Conservation (phyloP, 345 rosid species). For the Odontarrhena argentea region DNA sequence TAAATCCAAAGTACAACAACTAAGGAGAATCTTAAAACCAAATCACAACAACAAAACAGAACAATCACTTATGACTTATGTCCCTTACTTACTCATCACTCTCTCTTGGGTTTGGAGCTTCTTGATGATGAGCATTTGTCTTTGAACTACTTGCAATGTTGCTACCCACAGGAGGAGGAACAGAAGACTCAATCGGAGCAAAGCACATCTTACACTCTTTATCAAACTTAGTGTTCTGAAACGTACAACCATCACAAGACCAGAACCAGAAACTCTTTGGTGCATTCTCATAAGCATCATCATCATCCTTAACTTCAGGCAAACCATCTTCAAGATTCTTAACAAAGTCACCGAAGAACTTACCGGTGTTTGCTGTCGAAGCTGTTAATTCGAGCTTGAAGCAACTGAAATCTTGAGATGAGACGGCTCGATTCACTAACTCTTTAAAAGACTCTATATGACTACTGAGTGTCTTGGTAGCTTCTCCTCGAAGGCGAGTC, state of each 20-base stretch:
- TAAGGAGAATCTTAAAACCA: too few relatives aligned
- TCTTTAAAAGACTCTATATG: neutral
- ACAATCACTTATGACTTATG: too few relatives aligned
- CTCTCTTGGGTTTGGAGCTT: neutral
- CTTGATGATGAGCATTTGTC: neutral
- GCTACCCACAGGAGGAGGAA: neutral
- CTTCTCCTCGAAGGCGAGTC: neutral
- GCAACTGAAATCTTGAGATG: neutral
- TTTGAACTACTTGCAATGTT: conserved; percentile 1
- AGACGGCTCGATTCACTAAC: neutral
- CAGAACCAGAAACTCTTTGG: neutral
- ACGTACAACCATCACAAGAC: conserved; percentile 19
- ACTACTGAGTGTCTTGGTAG: neutral
- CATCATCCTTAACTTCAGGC: conserved; percentile 23
- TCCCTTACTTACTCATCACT: too few relatives aligned
- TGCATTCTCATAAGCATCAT: neutral
- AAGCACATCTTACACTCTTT: conserved; percentile 10
- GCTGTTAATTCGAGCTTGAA: neutral
- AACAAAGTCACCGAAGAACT: conserved; percentile 2
- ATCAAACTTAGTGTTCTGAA: conserved; percentile 2
- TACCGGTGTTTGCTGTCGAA: neutral
- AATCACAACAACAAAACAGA: too few relatives aligned
- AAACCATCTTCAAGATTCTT: conserved; percentile 25
- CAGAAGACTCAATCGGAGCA: neutral
- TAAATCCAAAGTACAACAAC: too few relatives aligned